Evolutionary conservation across 2,329 filamentous ascomycete genomes (phyloP), one percentile per base, ranked within the genome.

Genomic region (Xenosphaeropsis pyriputrescens): DNA sequence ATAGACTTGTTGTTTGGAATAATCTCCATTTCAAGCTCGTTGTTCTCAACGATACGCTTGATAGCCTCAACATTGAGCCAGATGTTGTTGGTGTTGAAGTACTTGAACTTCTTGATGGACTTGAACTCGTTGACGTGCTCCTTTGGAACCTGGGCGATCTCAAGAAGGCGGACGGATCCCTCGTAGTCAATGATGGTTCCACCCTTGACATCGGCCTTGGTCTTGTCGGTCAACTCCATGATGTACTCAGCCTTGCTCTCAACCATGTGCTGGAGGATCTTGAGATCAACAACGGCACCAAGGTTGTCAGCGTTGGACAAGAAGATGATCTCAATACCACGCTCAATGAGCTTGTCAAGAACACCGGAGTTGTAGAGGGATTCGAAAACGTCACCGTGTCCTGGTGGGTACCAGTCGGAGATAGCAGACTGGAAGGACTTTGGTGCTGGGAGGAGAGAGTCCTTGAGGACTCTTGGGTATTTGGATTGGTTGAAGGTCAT

Each of bases 71-170:
- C 74, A 69, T 94, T 94, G 73, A 98, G 83, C 91, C 91, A 98
- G 67, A 98, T 95, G 76, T 98, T 98, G 83, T 98, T 98, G 65
- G 91, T 98, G 78, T 98, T 98, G 81, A 98, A 98, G 79, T 98
- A 98, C 75, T 93, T 95, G 82, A 98, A 98, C 75, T 98, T 98
- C 81, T 98, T 98, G 74, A 98, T 98, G 35, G 88, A 95, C 79
- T 98, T 98, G 85, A 98, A 98, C 70, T 98, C 91, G 68, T 98
- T 96, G 61, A 91, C 85, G 67, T 98, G 91, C 72, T 98, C 85
- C 78, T 96, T 98, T 65, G 91, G 91, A 29, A 98, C 91, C 72
- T 98, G 91, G 12, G 91, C 91, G 54, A 98, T 95, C 70, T 98
- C 91, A 38, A 98, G 82, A 49, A 98, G 81, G 57, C 91, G 88